Conservation (phyloP, 768 basidiomycete species). For the Inosperma sp. region DNA sequence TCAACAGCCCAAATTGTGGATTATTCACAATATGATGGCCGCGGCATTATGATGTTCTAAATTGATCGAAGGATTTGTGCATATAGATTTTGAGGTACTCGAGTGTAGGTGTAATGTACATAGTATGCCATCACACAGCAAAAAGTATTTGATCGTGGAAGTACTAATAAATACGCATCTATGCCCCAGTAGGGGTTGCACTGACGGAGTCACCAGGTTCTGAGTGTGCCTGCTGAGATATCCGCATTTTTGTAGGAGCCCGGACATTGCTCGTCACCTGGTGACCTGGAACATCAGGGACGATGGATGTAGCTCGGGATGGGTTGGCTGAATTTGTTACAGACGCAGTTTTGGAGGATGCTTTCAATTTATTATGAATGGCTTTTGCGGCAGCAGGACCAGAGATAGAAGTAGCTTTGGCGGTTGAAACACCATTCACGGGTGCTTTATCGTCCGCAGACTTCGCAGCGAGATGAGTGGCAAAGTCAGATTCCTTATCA, state of each 20-base stretch:
- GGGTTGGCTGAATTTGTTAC: slow-evolving; percentile 47
- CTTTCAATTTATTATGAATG: slow-evolving; percentile 40
- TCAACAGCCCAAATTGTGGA: too few relatives aligned
- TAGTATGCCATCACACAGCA: too few relatives aligned
- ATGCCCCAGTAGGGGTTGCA: slow-evolving; percentile 27
- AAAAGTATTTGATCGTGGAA: too few relatives aligned
- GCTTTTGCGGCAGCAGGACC: slow-evolving; percentile 40
- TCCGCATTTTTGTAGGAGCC: slow-evolving; percentile 65
- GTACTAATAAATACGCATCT: slow-evolving; percentile 8
- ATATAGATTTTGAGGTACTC: too few relatives aligned
- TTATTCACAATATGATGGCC: too few relatives aligned
- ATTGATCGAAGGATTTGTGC: too few relatives aligned
- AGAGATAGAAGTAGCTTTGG: slow-evolving; percentile 43
- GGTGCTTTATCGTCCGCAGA: slow-evolving; percentile 32
- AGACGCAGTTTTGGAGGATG: slow-evolving; percentile 35
- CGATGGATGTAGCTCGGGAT: slow-evolving; percentile 54
- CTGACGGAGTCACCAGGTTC: slow-evolving; percentile 51
- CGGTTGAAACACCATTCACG: slow-evolving; percentile 24
- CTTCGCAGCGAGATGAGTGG: slow-evolving; percentile 31
- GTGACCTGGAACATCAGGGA: slow-evolving; percentile 36
- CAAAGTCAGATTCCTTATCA: slow-evolving; percentile 69
- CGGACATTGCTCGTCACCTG: slow-evolving; percentile 33
- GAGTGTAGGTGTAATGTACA: too few relatives aligned
- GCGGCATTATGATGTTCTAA: too few relatives aligned
- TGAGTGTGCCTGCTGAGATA: slow-evolving; percentile 47